Evolutionary conservation across 2,329 filamentous ascomycete genomes (phyloP), one percentile per base, ranked within the genome.

Genomic region (Penicillium sp.): DNA sequence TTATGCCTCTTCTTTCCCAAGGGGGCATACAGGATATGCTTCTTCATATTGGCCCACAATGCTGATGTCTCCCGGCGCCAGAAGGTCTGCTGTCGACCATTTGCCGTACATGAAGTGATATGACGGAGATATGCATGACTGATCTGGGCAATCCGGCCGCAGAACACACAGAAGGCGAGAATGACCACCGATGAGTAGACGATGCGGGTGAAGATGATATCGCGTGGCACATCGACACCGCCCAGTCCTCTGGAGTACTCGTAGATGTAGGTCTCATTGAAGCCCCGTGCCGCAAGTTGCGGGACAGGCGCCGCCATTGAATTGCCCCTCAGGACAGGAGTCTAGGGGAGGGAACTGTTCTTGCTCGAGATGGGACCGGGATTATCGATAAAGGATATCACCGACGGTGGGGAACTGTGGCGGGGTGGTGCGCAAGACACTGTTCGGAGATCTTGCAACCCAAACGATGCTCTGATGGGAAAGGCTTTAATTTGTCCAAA

Each of bases 1-100:
- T 95, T 95, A 77, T 95, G 91, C 69, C 91, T 84, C 71, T 90
- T 90, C 57, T 83, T 83, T 69, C 87, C 85, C 17, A 96, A 77
- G 5, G 91, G 91, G 1, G 91, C 88, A 71, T 81, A 82, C 5
- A 82, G 62, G 11, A 82, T 17, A 57, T 82, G 71, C 54, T 79
- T 82, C 71, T 82, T 82, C 48, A 79, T 65, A 43, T 69, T 73
- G 7, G 78, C 65, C 78, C 79, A 82, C 56, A 73, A 65, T 14
- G 60, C 60, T 28, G 75, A 77, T 37, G 74, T 71, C 61, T 82
- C 79, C 39, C 76, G 64, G 17, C 75, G 76, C 77, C 79, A 82
- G 64, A 78, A 82, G 34, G 70, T 74, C 61, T 82, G 80, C 56
- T 80, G 74, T 31, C 67, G 65, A 51, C 68, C 65, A 37, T 63